These are phyloP conservation scores for Apophysomyces elegans DNA, from an alignment of 371 early-diverging fungal genomes.

Conservation along the genomic window DNA sequence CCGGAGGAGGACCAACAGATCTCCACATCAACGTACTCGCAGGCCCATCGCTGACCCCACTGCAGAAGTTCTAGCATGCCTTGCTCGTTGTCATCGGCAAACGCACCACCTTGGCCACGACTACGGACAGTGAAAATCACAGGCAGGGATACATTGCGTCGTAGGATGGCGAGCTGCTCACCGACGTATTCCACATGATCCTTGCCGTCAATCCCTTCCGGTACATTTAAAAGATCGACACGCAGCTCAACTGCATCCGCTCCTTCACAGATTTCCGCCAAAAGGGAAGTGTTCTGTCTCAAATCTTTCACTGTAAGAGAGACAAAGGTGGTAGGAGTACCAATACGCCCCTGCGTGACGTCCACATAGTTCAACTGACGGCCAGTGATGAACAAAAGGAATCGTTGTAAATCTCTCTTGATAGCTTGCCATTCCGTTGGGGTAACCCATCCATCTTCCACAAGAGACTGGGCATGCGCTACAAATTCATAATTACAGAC, in stretches of 20 bases:
- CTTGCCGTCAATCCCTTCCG: slow-evolving; percentile 32
- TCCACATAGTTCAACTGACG: slow-evolving; percentile 49
- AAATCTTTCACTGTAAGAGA: slow-evolving; percentile 86
- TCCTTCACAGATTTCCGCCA: slow-evolving; percentile 74
- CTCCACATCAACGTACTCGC: slow-evolving; percentile 95
- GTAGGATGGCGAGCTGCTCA: slow-evolving; percentile 79
- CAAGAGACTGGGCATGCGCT: slow-evolving; percentile 47
- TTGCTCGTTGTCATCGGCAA: slow-evolving; percentile 67
- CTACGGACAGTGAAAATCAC: slow-evolving; percentile 95
- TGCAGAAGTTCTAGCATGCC: slow-evolving; percentile 70
- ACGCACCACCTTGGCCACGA: slow-evolving; percentile 85
- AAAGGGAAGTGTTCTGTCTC: slow-evolving; percentile 42
- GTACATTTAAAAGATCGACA: slow-evolving; percentile 79
- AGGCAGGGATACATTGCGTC: slow-evolving; percentile 73
- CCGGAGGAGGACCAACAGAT: slow-evolving; percentile 50
- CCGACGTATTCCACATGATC: slow-evolving; percentile 70
- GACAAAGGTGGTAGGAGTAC: slow-evolving; percentile 78
- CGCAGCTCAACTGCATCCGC: slow-evolving; percentile 93
- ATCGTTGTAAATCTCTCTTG: slow-evolving; percentile 71
- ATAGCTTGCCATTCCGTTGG: slow-evolving; percentile 67
- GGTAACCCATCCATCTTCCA: slow-evolving; percentile 46
- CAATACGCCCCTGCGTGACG: slow-evolving; percentile 33
- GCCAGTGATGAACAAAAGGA: slow-evolving; percentile 67
- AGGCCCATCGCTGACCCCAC: slow-evolving; percentile 84
- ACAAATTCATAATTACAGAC: slow-evolving; percentile 85